These are phyloP conservation scores for Lentinula sp. DNA, from an alignment of 768 basidiomycete genomes.

Conservation along the genomic window DNA sequence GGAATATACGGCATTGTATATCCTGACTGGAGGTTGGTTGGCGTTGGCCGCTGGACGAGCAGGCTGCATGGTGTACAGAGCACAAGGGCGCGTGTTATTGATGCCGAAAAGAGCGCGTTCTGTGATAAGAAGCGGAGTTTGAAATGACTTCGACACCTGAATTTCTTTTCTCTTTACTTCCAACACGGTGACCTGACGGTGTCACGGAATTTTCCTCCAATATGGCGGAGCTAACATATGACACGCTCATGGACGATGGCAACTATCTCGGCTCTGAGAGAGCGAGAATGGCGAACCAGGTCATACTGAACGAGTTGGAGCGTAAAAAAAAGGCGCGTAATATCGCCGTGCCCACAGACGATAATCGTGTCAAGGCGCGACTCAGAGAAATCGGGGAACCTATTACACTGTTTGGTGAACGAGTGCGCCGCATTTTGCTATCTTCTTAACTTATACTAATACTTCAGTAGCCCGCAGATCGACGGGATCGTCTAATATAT, in stretches of 20 bases:
- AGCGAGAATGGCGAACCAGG: conserved; percentile 75
- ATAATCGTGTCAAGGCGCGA: conserved; percentile 83
- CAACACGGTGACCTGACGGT: neutral
- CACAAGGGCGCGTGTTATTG: conserved; percentile 2
- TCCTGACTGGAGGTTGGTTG: conserved; percentile 63
- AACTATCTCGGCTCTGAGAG: conserved; percentile 70
- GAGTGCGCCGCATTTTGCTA: conserved; percentile 47
- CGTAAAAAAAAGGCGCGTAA: conserved; percentile 92
- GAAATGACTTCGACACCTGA: neutral
- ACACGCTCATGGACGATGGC: conserved; percentile 74
- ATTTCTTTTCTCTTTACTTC: neutral
- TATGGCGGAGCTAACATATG: conserved; percentile 75
- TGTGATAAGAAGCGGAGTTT: neutral
- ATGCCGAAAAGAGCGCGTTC: neutral
- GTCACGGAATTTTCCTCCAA: conserved; percentile 6
- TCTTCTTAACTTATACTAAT: conserved; percentile 1
- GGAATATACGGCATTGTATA: conserved; percentile 91
- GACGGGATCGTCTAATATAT: conserved; percentile 92
- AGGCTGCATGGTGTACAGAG: conserved; percentile 1
- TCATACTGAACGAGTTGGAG: conserved; percentile 92
- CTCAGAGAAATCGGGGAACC: conserved; percentile 94
- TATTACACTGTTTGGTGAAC: conserved; percentile 96
- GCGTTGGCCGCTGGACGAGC: conserved; percentile 23
- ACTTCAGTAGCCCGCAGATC: conserved; percentile 76
- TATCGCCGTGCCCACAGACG: conserved; percentile 96